These are phyloP conservation scores for Nothophaeocryptopus gaeumannii DNA, from an alignment of 2,329 filamentous ascomycete genomes.

Conservation along the genomic window DNA sequence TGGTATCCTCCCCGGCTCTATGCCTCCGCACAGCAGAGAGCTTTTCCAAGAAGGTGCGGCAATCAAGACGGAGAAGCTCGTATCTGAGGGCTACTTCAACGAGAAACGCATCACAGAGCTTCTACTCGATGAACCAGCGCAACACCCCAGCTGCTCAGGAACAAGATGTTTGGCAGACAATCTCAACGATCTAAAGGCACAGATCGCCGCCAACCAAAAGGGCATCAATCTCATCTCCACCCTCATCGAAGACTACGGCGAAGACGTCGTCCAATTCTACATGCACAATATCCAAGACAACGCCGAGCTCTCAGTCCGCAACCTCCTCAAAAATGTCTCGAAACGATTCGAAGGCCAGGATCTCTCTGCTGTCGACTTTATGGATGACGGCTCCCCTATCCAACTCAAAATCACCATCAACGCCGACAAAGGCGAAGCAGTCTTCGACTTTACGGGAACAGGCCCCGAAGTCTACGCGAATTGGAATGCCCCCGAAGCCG, in stretches of 20 bases:
- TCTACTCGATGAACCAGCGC: conserved; percentile 69
- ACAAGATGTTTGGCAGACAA: conserved; percentile 79
- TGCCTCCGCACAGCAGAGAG: conserved; percentile 71
- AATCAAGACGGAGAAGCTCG: conserved; percentile 63
- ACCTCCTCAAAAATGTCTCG: conserved; percentile 69
- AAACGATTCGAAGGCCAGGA: conserved; percentile 66
- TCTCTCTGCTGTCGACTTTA: conserved; percentile 74
- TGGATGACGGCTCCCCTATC: conserved; percentile 84
- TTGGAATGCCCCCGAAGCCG: conserved; percentile 76
- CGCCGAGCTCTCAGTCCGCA: conserved; percentile 71
- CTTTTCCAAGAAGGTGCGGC: conserved; percentile 57
- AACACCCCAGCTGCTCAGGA: conserved; percentile 72
- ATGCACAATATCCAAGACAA: conserved; percentile 82
- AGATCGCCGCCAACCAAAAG: conserved; percentile 82
- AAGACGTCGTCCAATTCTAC: conserved; percentile 75
- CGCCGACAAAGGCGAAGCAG: conserved; percentile 67
- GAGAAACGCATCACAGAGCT: conserved; percentile 68
- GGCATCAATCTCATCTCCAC: conserved; percentile 74
- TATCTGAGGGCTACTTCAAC: conserved; percentile 73
- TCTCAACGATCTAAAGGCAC: conserved; percentile 80
- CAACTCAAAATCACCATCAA: conserved; percentile 72
- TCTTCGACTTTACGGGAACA: conserved; percentile 76
- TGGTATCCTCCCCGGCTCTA: conserved; percentile 75
- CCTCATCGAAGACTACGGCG: conserved; percentile 74
- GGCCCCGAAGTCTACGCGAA: conserved; percentile 67